Evolutionary conservation across 371 early-diverging fungal species (phyloP).

Genomic region (Mortierella sp.): DNA sequence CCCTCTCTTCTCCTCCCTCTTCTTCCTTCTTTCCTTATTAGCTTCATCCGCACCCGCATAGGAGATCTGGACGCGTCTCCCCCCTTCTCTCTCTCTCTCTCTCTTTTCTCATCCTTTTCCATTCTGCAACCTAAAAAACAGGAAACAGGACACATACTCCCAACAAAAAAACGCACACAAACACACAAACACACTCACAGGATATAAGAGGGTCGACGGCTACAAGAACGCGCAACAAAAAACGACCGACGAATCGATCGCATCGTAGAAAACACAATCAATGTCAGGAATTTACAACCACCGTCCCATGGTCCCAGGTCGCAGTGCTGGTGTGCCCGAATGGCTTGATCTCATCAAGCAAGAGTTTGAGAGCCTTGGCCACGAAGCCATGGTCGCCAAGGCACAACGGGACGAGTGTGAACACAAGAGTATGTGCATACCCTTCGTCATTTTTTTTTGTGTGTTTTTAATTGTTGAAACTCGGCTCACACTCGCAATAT

Average conservation of each 20-base stretch:
- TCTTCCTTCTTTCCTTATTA: background rate
- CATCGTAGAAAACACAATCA: background rate
- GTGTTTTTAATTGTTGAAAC: background rate
- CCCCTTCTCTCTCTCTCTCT: background rate
- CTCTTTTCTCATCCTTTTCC: background rate
- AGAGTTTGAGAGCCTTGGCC: constrained; percentile 86
- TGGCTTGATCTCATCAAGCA: constrained; percentile 86
- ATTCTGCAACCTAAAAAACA: background rate
- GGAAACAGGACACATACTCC: background rate
- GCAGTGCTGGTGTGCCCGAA: constrained; percentile 74
- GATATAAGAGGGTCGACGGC: background rate
- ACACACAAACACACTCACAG: background rate
- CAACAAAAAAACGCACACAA: background rate
- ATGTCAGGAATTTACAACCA: constrained; percentile 86
- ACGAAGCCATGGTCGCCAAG: constrained; percentile 82
- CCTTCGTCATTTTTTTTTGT: constrained; percentile 3
- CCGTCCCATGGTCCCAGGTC: constrained; percentile 82
- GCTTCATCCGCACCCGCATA: constrained; percentile 5
- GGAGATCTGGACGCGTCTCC: constrained; percentile 15
- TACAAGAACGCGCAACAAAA: background rate
- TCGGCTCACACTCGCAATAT: constrained; percentile 9
- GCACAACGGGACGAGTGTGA: constrained; percentile 91
- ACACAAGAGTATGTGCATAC: constrained; percentile 80
- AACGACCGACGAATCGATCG: constrained; percentile 10
- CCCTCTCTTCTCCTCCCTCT: background rate